A percentile compares a stretch with the other conserved stretches of the same genome.
phyloP scores from a whole-genome alignment of 257 asterid genomes.

The Fraxinus excelsior region DNA sequence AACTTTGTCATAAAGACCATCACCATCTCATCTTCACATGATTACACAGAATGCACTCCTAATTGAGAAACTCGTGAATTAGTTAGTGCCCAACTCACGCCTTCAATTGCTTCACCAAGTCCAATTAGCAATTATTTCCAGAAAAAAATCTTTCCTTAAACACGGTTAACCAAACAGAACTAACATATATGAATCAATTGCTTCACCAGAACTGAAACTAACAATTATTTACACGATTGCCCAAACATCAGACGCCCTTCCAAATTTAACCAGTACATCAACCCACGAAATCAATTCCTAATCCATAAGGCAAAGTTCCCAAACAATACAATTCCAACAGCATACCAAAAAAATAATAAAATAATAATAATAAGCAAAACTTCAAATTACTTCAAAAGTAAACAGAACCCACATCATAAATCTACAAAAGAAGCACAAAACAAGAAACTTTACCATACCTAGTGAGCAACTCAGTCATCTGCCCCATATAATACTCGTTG shows the following conservation, averaged over 20 bases:
- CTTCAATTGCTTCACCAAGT: background rate
- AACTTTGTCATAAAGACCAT: background rate
- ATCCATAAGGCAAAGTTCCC: conserved; percentile 10
- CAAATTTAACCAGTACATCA: background rate
- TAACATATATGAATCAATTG: conserved; percentile 3
- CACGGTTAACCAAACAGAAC: conserved; percentile 6
- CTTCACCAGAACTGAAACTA: background rate
- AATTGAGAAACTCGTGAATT: background rate
- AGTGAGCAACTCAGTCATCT: conserved; percentile 92
- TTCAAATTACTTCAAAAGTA: background rate
- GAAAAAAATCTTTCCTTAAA: background rate
- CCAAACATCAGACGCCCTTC: background rate
- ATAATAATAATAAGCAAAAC: background rate
- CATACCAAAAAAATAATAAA: background rate
- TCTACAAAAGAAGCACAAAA: background rate
- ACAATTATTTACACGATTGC: conserved; percentile 6
- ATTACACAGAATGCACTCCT: background rate
- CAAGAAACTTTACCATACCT: conserved; percentile 43
- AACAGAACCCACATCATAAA: background rate
- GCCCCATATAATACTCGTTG: conserved; percentile 85
- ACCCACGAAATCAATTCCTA: background rate
- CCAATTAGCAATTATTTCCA: background rate
- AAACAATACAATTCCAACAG: background rate
- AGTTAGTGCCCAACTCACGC: background rate
- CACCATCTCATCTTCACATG: background rate